Percentiles rank a stretch among this genome's conserved stretches.
Evolutionary conservation across 31 red algal species (phyloP).

Genomic region (Pterothamnion heteromorphum): DNA sequence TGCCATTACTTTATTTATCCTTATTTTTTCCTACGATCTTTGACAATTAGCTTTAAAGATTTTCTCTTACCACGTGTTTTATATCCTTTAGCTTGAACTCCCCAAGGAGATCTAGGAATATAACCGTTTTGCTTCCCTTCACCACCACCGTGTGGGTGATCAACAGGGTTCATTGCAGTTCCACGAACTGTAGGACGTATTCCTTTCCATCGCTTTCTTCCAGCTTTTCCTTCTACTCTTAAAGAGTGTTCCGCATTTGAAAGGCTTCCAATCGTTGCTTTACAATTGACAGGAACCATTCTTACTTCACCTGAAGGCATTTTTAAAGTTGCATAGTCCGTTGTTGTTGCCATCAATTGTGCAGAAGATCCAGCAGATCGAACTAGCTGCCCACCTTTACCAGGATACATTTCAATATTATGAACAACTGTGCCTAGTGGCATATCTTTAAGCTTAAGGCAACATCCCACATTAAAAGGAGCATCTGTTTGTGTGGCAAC

Average conservation of each 20-base stretch:
- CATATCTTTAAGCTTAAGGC: conserved; percentile 74
- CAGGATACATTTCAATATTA: conserved; percentile 85
- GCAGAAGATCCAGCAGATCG: conserved; percentile 86
- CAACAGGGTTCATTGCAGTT: conserved; percentile 95
- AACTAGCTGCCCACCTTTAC: conserved; percentile 68
- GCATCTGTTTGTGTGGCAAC: conserved; percentile 56
- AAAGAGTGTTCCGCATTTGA: conserved; percentile 92
- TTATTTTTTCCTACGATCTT: neutral
- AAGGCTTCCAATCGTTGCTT: conserved; percentile 84
- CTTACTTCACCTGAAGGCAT: conserved; percentile 79
- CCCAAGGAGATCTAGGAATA: conserved; percentile 82
- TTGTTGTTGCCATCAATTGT: conserved; percentile 61
- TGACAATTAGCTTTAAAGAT: neutral
- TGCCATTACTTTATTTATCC: neutral
- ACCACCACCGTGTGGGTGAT: conserved; percentile 97
- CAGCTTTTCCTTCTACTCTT: conserved; percentile 85
- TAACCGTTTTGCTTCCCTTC: conserved; percentile 82
- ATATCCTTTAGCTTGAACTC: conserved; percentile 59
- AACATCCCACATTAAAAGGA: conserved; percentile 76
- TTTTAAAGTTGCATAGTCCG: conserved; percentile 63
- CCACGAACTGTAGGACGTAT: conserved; percentile 83
- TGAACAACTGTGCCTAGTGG: conserved; percentile 87
- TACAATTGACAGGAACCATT: conserved; percentile 73
- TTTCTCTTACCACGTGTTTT: neutral
- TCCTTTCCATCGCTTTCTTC: conserved; percentile 78